Evolutionary conservation across 1,139 yeast genomes (phyloP), one percentile per base, ranked within the genome.

Genomic region (Scheffersomyces parashehatae): DNA sequence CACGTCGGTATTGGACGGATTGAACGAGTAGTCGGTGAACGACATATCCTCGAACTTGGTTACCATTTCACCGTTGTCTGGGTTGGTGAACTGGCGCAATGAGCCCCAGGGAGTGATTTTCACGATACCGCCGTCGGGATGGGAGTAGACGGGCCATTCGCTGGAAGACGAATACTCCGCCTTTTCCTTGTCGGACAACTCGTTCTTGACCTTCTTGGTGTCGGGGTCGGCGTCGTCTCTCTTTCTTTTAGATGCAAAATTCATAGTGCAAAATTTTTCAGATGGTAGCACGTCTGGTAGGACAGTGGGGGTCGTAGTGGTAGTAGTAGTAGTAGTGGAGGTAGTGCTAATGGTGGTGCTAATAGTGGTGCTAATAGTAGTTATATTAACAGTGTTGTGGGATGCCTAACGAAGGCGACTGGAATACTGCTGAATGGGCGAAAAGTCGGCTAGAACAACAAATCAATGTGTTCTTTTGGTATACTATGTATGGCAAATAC

Each of bases 51-150:
- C 77, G 50, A 73, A 73, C 51, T 69, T 71, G 30, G 77, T 69
- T 31, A 66, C 57, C 36, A 57, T 54, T 47, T 71, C 72, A 20
- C 77, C 77, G 24, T 64, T 64, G 11, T 53, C 53, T 4, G 61
- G 55, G 44, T 67, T 59, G 36, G 58, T 56, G 51, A 55, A 69
- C 48, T 73, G 76, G 42, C 78, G 48, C 36, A 45, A 52, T 43
- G 62, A 55, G 43, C 88, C 88, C 71, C 83, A 78, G 5, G 88
- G 87, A 0, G 86, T 80, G 43, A 82, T 79, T 56, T 82, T 83
- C 39, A 82, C 75, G 20, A 72, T 67, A 0, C 87, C 87, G 5
- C 88, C 88, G 15, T 81, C 81, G 2, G 88, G 88, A 47, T 81
- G 86, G 42, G 73, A 67, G 53, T 79, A 82, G 39, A 76, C 70